phyloP scores from a whole-genome alignment of 768 basidiomycete species.

The Pulveroboletus frians region DNA sequence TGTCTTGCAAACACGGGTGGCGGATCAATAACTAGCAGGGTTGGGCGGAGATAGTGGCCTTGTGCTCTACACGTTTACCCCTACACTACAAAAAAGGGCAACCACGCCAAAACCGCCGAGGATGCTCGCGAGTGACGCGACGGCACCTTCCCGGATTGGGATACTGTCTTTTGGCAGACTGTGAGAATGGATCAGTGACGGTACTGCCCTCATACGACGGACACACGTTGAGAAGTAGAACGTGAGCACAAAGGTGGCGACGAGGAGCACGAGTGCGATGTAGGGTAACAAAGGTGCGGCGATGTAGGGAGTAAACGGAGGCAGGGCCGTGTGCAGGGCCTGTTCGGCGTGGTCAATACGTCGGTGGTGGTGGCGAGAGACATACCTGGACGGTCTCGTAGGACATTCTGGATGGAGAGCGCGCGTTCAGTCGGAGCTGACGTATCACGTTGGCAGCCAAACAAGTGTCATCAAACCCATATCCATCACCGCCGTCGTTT shows the following conservation, averaged over 20 bases:
- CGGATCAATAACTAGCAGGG: conserved; percentile 68
- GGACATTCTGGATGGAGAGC: too few species aligned
- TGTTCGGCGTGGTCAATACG: conserved; percentile 26
- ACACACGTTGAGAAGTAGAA: conserved; percentile 89
- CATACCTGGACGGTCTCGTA: too few species aligned
- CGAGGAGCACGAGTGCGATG: conserved; percentile 68
- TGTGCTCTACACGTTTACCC: conserved; percentile 28
- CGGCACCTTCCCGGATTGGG: conserved; percentile 59
- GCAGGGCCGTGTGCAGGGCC: conserved; percentile 62
- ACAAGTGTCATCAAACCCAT: conserved; percentile 59
- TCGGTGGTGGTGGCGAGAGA: too few species aligned
- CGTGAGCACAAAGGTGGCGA: conserved; percentile 73
- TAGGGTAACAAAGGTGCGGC: conserved; percentile 65
- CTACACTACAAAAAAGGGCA: conserved; percentile 57
- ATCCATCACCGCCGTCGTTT: conserved; percentile 33
- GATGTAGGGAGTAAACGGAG: conserved; percentile 67
- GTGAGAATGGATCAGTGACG: conserved; percentile 14
- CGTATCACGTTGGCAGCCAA: conserved; percentile 43
- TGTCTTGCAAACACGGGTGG: conserved; percentile 74
- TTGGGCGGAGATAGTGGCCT: conserved; percentile 4
- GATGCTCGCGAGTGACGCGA: conserved; percentile 68
- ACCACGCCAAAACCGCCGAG: conserved; percentile 88
- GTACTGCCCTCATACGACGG: background rate
- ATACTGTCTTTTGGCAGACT: conserved; percentile 76
- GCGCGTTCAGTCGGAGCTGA: too few species aligned